A percentile compares a stretch with the other conserved stretches of the same genome.
These are phyloP conservation scores for Saccharomycopsis guyanensis DNA, from an alignment of 805 yeast genomes.

Conservation along the genomic window DNA sequence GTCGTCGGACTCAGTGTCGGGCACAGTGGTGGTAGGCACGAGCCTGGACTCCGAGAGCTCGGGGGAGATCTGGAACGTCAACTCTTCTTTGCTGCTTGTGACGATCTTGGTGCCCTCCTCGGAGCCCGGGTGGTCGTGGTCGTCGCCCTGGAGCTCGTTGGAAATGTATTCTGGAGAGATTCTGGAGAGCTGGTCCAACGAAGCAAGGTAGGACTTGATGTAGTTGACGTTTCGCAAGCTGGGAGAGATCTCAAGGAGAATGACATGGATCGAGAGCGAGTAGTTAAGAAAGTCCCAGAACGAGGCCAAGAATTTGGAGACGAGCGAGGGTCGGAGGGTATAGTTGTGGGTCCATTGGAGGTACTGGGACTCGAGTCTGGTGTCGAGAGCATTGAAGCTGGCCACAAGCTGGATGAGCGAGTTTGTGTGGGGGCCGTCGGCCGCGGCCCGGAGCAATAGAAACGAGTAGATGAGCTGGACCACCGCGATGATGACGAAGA, in stretches of 20 bases:
- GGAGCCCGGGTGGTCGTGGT: neutral
- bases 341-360: conserved; percentile 6
- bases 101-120: neutral
- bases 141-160: neutral
- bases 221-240: conserved; percentile 6
- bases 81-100: conserved; percentile 1
- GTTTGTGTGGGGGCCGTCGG: neutral
- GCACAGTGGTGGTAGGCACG: neutral
- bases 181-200: conserved; percentile 16
- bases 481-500: neutral
- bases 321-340: too few species aligned
- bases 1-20: neutral
- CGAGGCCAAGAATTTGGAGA: conserved; percentile 8
- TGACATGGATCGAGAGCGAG: conserved; percentile 16
- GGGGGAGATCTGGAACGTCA: conserved; percentile 5
- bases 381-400: conserved; percentile 2
- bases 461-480: neutral
- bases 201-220: conserved; percentile 9
- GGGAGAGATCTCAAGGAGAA: conserved; percentile 13
- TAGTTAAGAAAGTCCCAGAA: conserved; percentile 10
- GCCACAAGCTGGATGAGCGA: neutral
- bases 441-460: neutral
- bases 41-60: conserved; percentile 10
- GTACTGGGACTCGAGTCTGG: conserved; percentile 4
- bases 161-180: conserved; percentile 12